Evolutionary conservation across 192 early-diverging fungal species (phyloP).

Genomic region (Haplosporangium gracile): DNA sequence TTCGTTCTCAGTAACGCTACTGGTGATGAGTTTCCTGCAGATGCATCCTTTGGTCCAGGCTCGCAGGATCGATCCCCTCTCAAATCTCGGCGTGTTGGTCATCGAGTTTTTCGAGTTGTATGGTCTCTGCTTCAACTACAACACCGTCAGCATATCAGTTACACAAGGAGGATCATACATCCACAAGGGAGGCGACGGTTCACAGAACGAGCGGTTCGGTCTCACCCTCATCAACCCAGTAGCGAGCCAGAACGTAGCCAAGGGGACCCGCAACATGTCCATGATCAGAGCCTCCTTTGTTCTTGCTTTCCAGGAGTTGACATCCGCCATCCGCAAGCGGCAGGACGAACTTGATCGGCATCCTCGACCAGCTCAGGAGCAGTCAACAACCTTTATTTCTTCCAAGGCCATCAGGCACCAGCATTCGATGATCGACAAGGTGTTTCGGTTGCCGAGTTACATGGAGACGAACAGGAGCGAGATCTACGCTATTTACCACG

Average conservation of each 20-base stretch:
- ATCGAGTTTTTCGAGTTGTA: slow-evolving; percentile 96
- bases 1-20: slow-evolving; percentile 82
- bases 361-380: not conserved
- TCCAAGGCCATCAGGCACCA: not conserved
- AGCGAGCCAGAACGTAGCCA: not conserved
- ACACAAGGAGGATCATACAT: slow-evolving; percentile 68
- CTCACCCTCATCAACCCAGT: not conserved
- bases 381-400: not conserved
- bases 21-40: slow-evolving; percentile 87
- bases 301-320: not conserved
- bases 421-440: not conserved
- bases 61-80: slow-evolving; percentile 68
- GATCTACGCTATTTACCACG: not conserved
- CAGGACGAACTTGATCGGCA: not conserved
- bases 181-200: not conserved
- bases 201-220: not conserved
- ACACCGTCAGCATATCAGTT: slow-evolving; percentile 73
- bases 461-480: not conserved
- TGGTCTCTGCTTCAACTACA: slow-evolving; percentile 83
- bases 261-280: not conserved
- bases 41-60: slow-evolving; percentile 84
- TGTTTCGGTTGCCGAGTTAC: not conserved
- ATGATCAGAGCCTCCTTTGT: not conserved
- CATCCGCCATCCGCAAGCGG: not conserved
- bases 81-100: slow-evolving; percentile 90